Base-by-base conservation (phyloP, 73 alveolate species). In the Paramecium caudatum region DNA sequence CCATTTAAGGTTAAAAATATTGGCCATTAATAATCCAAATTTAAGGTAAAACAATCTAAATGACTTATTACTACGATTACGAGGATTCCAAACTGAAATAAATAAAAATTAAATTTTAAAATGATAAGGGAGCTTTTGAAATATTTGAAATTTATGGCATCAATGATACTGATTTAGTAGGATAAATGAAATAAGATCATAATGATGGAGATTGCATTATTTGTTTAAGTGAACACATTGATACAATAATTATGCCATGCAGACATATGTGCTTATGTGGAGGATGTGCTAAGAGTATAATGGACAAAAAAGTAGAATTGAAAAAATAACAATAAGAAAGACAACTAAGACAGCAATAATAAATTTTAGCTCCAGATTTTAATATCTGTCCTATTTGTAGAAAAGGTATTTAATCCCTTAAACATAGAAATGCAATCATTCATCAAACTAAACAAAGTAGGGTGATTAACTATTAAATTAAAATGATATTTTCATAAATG, bases 251-350 rank as follows among this genome's bases (percentile, higher is more conserved):
- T 21, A 74, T 74, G 88, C 88, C 88, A 1, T 74, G 88, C 30
- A 74, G 88, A 74, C 88, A 74, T 4, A 74, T 74, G 88, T 74
- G 88, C 17, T 39, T 74, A 39, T 74, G 88, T 41, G 46, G 45
- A 4, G 27, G 41, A 33, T 74, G 88, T 74, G 88, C 88, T n/a
- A 39, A 34, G 17, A 19, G 17, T 16, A 74, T 74, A 9, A 39
- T 25, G 46, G 36, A 74, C 5, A 74, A 74, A 74, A 39, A 74
- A 74, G 69, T 8, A 1, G 43, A 15, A 39, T 43, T 37, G 17
- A 39, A 19, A 10, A 3, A 12, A 33, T 27, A 63, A n/a, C n/a
- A 32, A 9, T 12, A 3, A 9, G 46, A 63, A 13, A 63, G 82
- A 63, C 41, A 74, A 74, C n/a, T n/a, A 41, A 34, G 41, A 33